Percentiles rank a stretch among this genome's conserved stretches.
Evolutionary conservation across 345 rosid genomes (phyloP).

Genomic region (Hibiscus syriacus): DNA sequence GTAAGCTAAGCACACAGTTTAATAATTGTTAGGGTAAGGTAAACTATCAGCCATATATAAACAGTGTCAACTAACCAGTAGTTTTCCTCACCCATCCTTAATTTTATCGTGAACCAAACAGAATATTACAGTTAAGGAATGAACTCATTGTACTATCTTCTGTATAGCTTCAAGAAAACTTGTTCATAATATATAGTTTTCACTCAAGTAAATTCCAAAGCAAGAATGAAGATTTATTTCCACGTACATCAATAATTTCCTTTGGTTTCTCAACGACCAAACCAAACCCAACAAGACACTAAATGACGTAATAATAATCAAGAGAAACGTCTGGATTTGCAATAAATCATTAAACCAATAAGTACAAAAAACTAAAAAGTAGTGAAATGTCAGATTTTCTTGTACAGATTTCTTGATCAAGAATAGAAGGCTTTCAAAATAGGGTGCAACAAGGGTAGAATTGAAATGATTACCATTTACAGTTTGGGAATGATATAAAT

Average conservation of each 20-base stretch:
- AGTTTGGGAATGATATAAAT: not conserved
- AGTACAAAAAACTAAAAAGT: not conserved
- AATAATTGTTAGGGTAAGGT: not conserved
- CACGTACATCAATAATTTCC: no score
- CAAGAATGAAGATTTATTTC: no score
- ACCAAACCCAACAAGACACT: not conserved
- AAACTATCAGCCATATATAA: not conserved
- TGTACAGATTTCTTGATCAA: not conserved
- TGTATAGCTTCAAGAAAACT: not conserved
- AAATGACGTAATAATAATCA: not conserved
- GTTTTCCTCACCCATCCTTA: not conserved
- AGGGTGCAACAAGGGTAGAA: not conserved
- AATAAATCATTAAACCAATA: not conserved
- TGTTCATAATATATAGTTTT: not conserved
- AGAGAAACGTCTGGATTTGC: not conserved
- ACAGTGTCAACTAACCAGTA: not conserved
- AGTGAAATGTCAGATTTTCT: not conserved
- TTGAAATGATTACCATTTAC: not conserved
- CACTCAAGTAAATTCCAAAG: no score
- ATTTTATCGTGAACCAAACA: not conserved
- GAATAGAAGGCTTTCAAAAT: not conserved
- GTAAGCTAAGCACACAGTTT: not conserved
- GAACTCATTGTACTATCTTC: not conserved
- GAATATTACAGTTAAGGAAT: not conserved
- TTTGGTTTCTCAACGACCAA: not conserved